Base-by-base conservation (phyloP, 192 early-diverging fungal genomes). In the Funneliformis mosseae region DNA sequence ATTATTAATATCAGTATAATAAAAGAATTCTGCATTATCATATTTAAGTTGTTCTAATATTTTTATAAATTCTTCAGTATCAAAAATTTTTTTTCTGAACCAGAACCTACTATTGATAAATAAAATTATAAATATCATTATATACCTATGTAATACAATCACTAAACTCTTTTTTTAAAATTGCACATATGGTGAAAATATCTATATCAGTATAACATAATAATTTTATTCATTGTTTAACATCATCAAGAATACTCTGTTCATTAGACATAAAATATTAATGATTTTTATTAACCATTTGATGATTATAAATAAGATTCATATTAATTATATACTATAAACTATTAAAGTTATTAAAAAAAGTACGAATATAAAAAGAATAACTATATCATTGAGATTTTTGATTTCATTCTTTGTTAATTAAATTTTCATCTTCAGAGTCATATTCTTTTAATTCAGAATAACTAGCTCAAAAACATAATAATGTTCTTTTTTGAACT, bases 91-190 rank as follows among this genome's bases (percentile, higher is more conserved):
- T 72, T 46, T 72, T 46, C 5, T 43, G 5, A 43, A 4, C 6
- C 7, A 1, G 7, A 23, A 66, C 25, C 41, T 43, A 46, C 41
- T 16, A 18, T 46, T 72, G 6, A 72, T 72, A 48, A 23, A 72
- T 46, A 42, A 72, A 72, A 25, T 72, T 72, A 48, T 43, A 72
- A 46, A 72, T 42, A 23, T 72, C 12, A 25, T 45, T 72, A 72
- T 72, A 72, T 23, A 72, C 16, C 1, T 14, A 72, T 42, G 14
- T 72, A 72, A 72, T 42, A 23, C 25, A 23, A 48, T 39, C 43
- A 72, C 7, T 23, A 72, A 72, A 72, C 16, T 72, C 45, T 72
- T 42, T 2, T 43, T 42, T 48, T 21, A 72, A 48, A 43, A 72
- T 48, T 72, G 70, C 1, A 72, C 39, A 9, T 0, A 72, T 72